These are phyloP conservation scores for Acanthamoeba sp. DNA, from an alignment of 208 protist species.

Conservation along the genomic window DNA sequence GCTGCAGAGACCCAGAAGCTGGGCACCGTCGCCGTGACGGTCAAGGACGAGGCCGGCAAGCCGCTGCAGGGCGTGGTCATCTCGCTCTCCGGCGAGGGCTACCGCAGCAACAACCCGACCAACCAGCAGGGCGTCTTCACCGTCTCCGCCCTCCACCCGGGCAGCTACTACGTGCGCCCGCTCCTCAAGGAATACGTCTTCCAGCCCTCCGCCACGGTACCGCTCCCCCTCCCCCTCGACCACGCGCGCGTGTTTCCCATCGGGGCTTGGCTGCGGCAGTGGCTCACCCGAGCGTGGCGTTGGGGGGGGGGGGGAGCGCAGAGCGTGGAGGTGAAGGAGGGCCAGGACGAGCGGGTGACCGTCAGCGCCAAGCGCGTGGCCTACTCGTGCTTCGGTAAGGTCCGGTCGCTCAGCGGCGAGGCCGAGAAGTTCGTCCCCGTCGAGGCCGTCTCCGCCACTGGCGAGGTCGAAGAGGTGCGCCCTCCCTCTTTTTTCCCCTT, in stretches of 20 bases:
- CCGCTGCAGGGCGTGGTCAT: conserved; percentile 53
- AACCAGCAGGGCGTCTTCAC: conserved; percentile 53
- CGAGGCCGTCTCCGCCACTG: conserved; percentile 50
- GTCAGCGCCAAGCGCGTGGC: conserved; percentile 50
- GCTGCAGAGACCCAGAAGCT: conserved; percentile 54
- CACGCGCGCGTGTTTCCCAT: too few species aligned
- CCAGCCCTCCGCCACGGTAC: conserved; percentile 25
- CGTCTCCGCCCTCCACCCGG: conserved; percentile 44
- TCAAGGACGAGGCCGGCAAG: conserved; percentile 8
- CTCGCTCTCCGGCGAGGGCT: conserved; percentile 63
- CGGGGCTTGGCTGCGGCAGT: neutral
- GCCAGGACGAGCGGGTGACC: conserved; percentile 3
- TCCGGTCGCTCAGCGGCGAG: conserved; percentile 65
- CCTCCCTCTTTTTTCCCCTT: too few species aligned
- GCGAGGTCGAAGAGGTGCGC: conserved; percentile 43
- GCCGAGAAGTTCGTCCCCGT: conserved; percentile 68
- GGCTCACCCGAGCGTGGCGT: too few species aligned
- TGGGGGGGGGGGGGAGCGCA: too few species aligned
- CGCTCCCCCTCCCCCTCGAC: neutral
- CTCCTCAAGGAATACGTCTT: conserved; percentile 75
- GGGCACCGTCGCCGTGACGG: conserved; percentile 52
- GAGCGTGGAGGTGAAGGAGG: conserved; percentile 64
- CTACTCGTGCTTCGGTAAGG: conserved; percentile 55
- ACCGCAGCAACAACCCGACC: conserved; percentile 60
- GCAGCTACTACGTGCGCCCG: conserved; percentile 63